phyloP scores from a whole-genome alignment of 495 filamentous ascomycete genomes.

The Annulohypoxylon moriforme region DNA sequence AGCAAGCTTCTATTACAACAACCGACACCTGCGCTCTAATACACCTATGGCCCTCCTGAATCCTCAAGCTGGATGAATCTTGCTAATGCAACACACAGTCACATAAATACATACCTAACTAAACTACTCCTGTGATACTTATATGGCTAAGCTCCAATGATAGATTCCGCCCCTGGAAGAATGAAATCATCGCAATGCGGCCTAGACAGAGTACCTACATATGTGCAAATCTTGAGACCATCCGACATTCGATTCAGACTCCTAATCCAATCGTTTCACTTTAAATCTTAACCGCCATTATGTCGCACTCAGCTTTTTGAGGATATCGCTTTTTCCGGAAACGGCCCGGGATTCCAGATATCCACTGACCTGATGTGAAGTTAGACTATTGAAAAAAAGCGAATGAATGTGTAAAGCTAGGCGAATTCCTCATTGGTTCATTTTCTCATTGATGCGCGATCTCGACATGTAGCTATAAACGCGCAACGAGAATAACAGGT shows the following conservation, averaged over 20 bases:
- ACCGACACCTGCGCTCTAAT: conserved; percentile 7
- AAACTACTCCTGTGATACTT: neutral
- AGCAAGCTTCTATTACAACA: conserved; percentile 26
- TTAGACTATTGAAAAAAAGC: neutral
- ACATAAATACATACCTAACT: conserved; percentile 3
- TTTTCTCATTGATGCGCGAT: neutral
- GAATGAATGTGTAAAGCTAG: neutral
- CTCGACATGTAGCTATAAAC: neutral
- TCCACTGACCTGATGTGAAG: neutral
- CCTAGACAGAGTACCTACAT: neutral
- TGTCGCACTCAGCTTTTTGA: conserved; percentile 7
- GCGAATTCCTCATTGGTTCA: neutral
- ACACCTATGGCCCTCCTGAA: neutral
- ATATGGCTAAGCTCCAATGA: conserved; percentile 2
- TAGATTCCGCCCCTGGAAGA: neutral
- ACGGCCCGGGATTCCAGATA: conserved; percentile 7
- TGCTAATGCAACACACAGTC: neutral
- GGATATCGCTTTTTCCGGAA: neutral
- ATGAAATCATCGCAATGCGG: neutral
- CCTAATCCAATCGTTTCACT: neutral
- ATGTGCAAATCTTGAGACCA: neutral
- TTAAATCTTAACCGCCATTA: neutral
- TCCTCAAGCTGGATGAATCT: neutral
- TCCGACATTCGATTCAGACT: neutral
- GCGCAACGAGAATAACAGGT: neutral